Evolutionary conservation across 306 rosid species (phyloP), one percentile per base, ranked within the genome.

Genomic region (Psophocarpus tetragonolobus): DNA sequence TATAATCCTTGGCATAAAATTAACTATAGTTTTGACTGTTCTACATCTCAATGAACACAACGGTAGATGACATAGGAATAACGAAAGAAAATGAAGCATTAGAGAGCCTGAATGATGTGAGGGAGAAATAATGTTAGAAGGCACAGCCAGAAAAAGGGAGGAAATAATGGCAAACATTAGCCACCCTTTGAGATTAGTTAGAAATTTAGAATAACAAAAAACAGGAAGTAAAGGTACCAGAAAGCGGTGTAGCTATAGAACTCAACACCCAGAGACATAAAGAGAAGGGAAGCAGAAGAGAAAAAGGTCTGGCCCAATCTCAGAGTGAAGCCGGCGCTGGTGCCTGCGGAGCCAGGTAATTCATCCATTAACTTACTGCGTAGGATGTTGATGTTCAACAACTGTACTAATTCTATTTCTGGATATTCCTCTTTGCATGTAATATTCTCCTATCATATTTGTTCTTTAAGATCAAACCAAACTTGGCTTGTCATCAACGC

Each of bases 171-270:
- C 15, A 0, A 66, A 54, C 9, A 2, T 15, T 54, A 66, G 71
- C 13, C n/a, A 12, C 9, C 67, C 38, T 71, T 67, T 17, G 35
- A 68, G 26, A 80, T 70, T 20, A n/a, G n/a, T n/a, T n/a, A n/a
- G n/a, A n/a, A n/a, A n/a, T n/a, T n/a, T n/a, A 72, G 32, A 32
- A 70, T 2, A 56, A n/a, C 39, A 60, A 8, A 45, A 42, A 81
- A 76, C 33, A 6, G 38, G 26, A 18, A 27, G 1, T 15, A 8
- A 45, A 68, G 68, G 77, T 85, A 93, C 98, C 97, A 93, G 89
- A 93, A 93, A 84, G 97, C 85, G 1, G 97, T 90, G 85, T 88
- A 91, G 90, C 93, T 86, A 87, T 93, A 93, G 89, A 91, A 93
- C 38, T 88, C 97, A 54, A 89, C 93, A 6, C 95, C 93, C 41